Conservation (phyloP, 2,329 filamentous ascomycete genomes). For the Neocatenulostroma microsporum region DNA sequence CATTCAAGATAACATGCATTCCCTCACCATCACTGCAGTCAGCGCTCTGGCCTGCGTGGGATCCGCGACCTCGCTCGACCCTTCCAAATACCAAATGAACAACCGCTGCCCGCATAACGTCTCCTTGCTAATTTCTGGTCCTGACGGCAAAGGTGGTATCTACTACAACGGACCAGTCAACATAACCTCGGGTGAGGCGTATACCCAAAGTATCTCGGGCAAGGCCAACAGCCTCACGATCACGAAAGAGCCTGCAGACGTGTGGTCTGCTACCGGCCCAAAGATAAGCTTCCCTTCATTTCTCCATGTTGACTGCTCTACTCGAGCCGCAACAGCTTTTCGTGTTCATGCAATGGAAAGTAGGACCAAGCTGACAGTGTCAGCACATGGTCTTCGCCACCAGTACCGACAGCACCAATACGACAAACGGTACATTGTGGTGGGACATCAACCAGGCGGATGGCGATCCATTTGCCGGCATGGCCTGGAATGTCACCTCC, state of each 20-base stretch:
- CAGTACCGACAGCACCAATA: constrained; percentile 21
- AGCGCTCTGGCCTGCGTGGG: constrained; percentile 4
- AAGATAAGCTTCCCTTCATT: constrained; percentile 24
- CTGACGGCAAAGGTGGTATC: too few species aligned
- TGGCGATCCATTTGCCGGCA: constrained; percentile 20
- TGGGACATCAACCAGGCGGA: constrained; percentile 23
- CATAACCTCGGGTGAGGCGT: constrained; percentile 18
- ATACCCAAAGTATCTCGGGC: constrained; percentile 17
- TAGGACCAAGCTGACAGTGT: too few species aligned
- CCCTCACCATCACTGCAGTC: constrained; percentile 8
- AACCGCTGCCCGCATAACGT: too few species aligned
- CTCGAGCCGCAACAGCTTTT: too few species aligned
- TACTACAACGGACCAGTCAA: too few species aligned
- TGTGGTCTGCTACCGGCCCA: constrained; percentile 17
- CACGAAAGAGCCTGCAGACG: constrained; percentile 16
- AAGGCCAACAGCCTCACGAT: constrained; percentile 26
- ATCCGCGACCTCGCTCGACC: constrained; percentile 4
- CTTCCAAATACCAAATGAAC: too few species aligned
- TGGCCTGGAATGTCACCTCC: constrained; percentile 17
- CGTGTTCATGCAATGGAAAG: too few species aligned
- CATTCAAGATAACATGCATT: constrained; percentile 22
- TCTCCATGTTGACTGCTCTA: too few species aligned
- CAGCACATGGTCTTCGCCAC: too few species aligned
- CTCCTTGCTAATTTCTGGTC: too few species aligned
- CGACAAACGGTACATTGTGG: constrained; percentile 18